Percentiles rank a stretch among this genome's conserved stretches.
Conservation (phyloP, 78 protist genomes). For the Mastigamoeba balamuthi region DNA sequence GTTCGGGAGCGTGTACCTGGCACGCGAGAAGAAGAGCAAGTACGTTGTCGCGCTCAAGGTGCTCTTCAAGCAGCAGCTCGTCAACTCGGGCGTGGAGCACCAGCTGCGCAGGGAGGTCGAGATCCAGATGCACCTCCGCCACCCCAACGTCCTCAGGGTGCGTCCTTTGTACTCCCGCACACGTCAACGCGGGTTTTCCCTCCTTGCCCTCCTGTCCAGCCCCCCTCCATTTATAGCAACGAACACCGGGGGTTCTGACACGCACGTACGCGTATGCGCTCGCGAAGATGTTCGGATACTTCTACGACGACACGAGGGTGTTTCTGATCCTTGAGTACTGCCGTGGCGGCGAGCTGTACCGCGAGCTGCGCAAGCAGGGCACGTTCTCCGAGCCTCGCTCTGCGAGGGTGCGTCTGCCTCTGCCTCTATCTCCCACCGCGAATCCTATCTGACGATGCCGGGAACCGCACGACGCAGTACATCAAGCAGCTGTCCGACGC, state of each 20-base stretch:
- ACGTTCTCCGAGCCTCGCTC: constrained; percentile 45
- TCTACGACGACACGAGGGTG: constrained; percentile 80
- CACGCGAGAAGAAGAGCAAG: constrained; percentile 77
- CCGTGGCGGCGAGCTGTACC: constrained; percentile 87
- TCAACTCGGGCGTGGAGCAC: constrained; percentile 51
- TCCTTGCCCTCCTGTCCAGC: too few species aligned
- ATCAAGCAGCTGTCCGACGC: constrained; percentile 72
- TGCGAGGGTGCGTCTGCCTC: constrained; percentile 32
- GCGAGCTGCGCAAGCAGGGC: constrained; percentile 41
- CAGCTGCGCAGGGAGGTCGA: constrained; percentile 93
- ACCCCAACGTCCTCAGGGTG: constrained; percentile 82
- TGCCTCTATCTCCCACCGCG: neutral
- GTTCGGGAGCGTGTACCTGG: constrained; percentile 89
- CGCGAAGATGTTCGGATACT: constrained; percentile 93
- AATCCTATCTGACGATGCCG: neutral
- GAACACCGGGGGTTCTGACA: too few species aligned
- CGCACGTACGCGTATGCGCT: too few species aligned
- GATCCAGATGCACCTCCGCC: constrained; percentile 87
- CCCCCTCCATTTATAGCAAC: too few species aligned
- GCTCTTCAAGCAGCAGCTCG: constrained; percentile 76
- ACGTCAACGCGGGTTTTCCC: too few species aligned
- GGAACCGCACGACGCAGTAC: constrained; percentile 21
- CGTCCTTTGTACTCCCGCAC: too few species aligned
- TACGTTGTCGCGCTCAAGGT: constrained; percentile 92
- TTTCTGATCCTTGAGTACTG: constrained; percentile 94